Evolutionary conservation across 192 early-diverging fungal species (phyloP), one percentile per base, ranked within the genome.

Genomic region (Coemansia sp.): DNA sequence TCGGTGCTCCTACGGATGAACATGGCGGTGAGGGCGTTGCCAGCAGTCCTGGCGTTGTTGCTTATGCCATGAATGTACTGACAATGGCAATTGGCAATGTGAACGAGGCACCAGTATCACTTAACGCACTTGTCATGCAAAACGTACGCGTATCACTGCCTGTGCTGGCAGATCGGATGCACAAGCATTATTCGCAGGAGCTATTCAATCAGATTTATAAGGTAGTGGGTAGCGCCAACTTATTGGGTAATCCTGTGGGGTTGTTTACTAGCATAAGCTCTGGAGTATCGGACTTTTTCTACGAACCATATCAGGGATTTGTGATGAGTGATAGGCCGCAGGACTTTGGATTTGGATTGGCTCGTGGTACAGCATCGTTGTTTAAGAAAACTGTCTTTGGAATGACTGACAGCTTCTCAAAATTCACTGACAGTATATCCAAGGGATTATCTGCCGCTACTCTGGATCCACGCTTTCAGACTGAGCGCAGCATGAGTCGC

Each of bases 81-180:
- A 98, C 95, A 0, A 95, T 95, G 94, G 95, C 96, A 10, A 88
- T 99, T 52, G 97, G 95, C 63, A 99, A 99, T 62, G 91, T 99
- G 65, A 93, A 97, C 80, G 90, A 91, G 71, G 94, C 95, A 7
- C 94, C 96, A 0, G 87, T 96, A 33, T 86, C 85, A 29, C 84
- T 98, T 20, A 95, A 98, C 76, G 92, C 92, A 0, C 83, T 99
- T 31, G 85, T 91, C 7, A 84, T 97, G 64, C 87, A 93, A 64
- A 94, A 99, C 72, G 86, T 95, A n/a, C 90, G 87, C 27, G 92
- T 94, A 1, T 93, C 91, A 30, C 66, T 85, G 27, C 76, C 87
- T 3, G 85, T 93, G 50, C 73, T 99, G 5, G 60, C 87, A 25
- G 90, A 95, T 70, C 85, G 90, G 46, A 90, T 98, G 59, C 84